Conservation (phyloP, 2,329 filamentous ascomycete species). For the Septoria petroselini region DNA sequence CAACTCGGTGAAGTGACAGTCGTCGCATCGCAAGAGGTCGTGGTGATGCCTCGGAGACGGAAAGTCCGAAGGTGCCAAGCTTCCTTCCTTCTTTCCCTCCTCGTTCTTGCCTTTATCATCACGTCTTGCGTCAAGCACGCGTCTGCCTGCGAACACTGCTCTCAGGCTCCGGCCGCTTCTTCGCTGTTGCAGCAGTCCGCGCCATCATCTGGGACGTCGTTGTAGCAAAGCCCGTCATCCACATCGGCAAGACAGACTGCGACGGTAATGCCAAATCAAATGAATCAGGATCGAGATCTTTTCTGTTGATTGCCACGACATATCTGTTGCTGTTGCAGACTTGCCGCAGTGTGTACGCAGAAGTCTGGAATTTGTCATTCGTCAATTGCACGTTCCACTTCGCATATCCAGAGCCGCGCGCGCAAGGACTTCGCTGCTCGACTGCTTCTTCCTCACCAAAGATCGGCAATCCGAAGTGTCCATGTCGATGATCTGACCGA, state of each 20-base stretch:
- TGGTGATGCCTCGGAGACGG: no score
- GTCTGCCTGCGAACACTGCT: no score
- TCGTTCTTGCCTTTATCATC: no score
- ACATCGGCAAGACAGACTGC: background rate
- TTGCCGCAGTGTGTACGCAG: slow-evolving; percentile 1
- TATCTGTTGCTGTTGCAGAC: slow-evolving; percentile 1
- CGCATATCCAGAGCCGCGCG: background rate
- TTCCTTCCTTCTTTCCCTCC: no score
- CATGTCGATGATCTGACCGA: background rate
- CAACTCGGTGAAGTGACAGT: no score
- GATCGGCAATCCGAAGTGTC: background rate
- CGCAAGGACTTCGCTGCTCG: slow-evolving; percentile 1
- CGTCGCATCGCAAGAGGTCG: no score
- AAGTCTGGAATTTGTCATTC: slow-evolving; percentile 8
- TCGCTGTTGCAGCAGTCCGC: slow-evolving; percentile 2
- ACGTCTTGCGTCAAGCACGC: no score
- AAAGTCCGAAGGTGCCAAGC: no score
- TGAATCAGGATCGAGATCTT: no score
- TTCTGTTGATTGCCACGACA: no score
- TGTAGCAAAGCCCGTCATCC: background rate
- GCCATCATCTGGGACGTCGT: background rate
- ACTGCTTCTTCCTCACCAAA: slow-evolving; percentile 3
- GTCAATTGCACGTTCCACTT: slow-evolving; percentile 2
- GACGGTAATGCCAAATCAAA: background rate
- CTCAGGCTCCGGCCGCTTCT: background rate